Percentiles rank a stretch among this genome's conserved stretches.
Evolutionary conservation across 2,329 filamentous ascomycete species (phyloP).

Genomic region (Xylariaceae sp.): DNA sequence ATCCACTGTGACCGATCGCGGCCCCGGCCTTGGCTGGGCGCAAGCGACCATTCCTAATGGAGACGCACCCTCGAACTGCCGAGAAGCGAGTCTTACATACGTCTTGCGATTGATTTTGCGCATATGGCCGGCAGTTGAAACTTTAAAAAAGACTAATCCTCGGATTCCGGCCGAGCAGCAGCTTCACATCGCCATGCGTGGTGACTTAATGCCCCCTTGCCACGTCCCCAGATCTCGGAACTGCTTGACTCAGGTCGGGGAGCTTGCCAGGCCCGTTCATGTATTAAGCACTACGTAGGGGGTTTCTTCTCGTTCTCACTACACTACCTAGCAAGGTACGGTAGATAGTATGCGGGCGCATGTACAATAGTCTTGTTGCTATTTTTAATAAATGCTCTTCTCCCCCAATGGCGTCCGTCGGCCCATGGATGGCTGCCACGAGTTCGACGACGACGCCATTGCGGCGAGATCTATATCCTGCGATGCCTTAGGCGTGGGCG

Average conservation of each 20-base stretch:
- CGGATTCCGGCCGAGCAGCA: not conserved
- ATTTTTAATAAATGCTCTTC: slow-evolving; percentile 25
- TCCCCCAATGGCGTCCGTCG: slow-evolving; percentile 37
- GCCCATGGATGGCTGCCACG: slow-evolving; percentile 36
- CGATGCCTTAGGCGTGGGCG: slow-evolving; percentile 25
- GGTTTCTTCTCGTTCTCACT: not conserved
- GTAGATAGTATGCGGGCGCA: not conserved
- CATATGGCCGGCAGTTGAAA: not conserved
- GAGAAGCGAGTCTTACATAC: not conserved
- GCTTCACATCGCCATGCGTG: not conserved
- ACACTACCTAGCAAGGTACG: not conserved
- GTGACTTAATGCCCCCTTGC: not conserved
- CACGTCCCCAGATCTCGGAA: not conserved
- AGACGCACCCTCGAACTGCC: slow-evolving; percentile 5
- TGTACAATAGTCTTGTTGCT: not conserved
- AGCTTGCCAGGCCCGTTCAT: not conserved
- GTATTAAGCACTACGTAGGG: not conserved
- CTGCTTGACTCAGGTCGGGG: not conserved
- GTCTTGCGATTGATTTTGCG: not conserved
- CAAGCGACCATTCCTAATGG: slow-evolving; percentile 8
- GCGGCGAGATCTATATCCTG: slow-evolving; percentile 29
- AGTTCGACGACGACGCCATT: slow-evolving; percentile 33
- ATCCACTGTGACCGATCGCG: not conserved
- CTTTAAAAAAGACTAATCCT: not conserved
- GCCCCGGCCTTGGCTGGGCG: not conserved